A percentile compares a stretch with the other conserved stretches of the same genome.
phyloP scores from a whole-genome alignment of 768 basidiomycete genomes.

The Paxillus rubicundulus region DNA sequence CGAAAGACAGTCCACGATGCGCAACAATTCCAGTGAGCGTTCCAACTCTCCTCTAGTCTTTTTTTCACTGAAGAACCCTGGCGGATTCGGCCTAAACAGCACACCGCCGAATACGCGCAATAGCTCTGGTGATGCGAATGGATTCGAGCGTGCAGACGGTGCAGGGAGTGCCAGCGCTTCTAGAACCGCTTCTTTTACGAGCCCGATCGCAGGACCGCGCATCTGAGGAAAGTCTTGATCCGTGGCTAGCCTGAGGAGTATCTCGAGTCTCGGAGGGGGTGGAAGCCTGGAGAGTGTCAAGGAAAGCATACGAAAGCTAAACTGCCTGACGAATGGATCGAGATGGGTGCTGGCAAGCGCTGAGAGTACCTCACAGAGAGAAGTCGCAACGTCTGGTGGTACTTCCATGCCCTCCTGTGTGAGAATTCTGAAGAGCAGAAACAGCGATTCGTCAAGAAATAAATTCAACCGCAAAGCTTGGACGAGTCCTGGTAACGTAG shows the following conservation, averaged over 20 bases:
- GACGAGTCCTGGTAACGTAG: slow-evolving; percentile 33
- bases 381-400: slow-evolving; percentile 44
- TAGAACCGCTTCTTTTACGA: slow-evolving; percentile 66
- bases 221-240: slow-evolving; percentile 60
- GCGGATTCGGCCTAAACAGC: slow-evolving; percentile 56
- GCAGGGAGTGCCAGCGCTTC: slow-evolving; percentile 41
- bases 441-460: slow-evolving; percentile 59
- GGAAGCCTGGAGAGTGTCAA: slow-evolving; percentile 49
- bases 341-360: slow-evolving; percentile 61
- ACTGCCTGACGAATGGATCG: slow-evolving; percentile 54
- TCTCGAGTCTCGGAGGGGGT: slow-evolving; percentile 47
- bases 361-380: slow-evolving; percentile 51
- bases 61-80: slow-evolving; percentile 43
- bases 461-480: slow-evolving; percentile 52
- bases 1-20: slow-evolving; percentile 64
- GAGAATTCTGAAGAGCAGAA: slow-evolving; percentile 44
- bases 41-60: slow-evolving; percentile 46
- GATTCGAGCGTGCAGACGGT: slow-evolving; percentile 24
- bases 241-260: slow-evolving; percentile 52
- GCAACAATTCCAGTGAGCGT: slow-evolving; percentile 54
- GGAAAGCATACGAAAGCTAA: slow-evolving; percentile 59
- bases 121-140: slow-evolving; percentile 56
- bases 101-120: slow-evolving; percentile 58
- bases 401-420: slow-evolving; percentile 19
- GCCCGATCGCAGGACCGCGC: slow-evolving; percentile 62